Base-by-base conservation (phyloP, 768 basidiomycete genomes). In the Pulveroboletus ravenelii region DNA sequence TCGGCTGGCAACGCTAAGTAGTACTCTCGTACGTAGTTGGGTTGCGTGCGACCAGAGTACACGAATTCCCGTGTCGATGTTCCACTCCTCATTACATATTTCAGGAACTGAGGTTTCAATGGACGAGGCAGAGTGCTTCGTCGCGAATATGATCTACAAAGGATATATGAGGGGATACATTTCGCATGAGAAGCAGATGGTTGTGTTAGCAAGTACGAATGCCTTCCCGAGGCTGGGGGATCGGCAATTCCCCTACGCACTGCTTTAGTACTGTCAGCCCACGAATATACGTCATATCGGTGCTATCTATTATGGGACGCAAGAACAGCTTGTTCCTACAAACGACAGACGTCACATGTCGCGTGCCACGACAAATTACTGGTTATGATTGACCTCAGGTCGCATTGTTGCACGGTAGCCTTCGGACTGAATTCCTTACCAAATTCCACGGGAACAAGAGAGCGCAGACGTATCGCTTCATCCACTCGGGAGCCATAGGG, bases 81-180 rank as follows among this genome's bases (percentile, higher is more conserved):
- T 97, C 70, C 85, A 87, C 62, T 73, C 74, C n/a, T 85, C 88
- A 6, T 72, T 95, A 43, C 73, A 72, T 45, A 69, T 91, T 50
- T 85, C 87, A 4, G 88, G 86, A 3, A 77, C 81, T 52, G 79
- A 84, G 10, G 80, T 89, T 20, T 74, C 82, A 8, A 63, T 74
- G 52, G 93, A 89, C 57, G 93, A 95, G 67, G 89, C 90, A 2
- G 93, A 97, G 68, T 96, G 93, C 67, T 78, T 93, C 45, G 82
- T 96, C 8, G 93, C 93, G 27, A 94, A 94, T 64, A 88, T 95
- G 89, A 89, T 98, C 39, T 93, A 87, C 72, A 90, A 86, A 71
- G 89, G 89, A 17, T 90, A 85, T 66, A 85, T 98, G 70, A 80
- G 89, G 45, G 96, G 96, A 9, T 99, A 98, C 69, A 93, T 99